These are phyloP conservation scores for Lachnellula cervina DNA, from an alignment of 2,329 filamentous ascomycete genomes.

Conservation along the genomic window DNA sequence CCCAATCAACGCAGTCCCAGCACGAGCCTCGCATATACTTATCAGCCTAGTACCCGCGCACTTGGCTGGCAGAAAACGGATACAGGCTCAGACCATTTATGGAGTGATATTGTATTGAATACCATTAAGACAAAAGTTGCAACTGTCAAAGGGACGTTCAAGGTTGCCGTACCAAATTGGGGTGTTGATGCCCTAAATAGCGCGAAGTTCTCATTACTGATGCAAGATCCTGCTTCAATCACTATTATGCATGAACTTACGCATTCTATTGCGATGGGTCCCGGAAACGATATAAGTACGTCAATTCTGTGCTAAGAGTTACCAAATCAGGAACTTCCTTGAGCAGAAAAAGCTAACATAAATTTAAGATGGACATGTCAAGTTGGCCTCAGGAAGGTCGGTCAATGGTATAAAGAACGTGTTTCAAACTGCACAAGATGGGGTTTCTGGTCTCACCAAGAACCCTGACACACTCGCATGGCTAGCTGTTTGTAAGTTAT, in stretches of 20 bases:
- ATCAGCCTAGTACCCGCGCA: neutral
- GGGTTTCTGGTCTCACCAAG: neutral
- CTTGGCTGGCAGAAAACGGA: neutral
- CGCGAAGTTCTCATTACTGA: neutral
- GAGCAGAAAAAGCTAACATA: too few species aligned
- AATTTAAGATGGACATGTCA: too few species aligned
- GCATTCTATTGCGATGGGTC: neutral
- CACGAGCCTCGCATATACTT: neutral
- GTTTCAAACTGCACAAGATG: neutral
- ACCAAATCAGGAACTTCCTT: too few species aligned
- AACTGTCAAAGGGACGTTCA: neutral
- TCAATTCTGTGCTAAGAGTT: too few species aligned
- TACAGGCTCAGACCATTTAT: neutral
- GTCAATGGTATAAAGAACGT: neutral
- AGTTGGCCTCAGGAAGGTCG: too few species aligned
- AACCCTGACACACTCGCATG: neutral
- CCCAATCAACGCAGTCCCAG: neutral
- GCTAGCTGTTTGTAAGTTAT: neutral
- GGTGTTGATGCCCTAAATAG: neutral
- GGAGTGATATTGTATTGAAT: neutral
- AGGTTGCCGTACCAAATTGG: neutral
- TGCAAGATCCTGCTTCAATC: neutral
- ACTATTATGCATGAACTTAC: neutral
- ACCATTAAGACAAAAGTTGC: neutral
- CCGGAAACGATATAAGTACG: neutral